Conservation (phyloP, 345 rosid species). For the Chamaenerion angustifolium region DNA sequence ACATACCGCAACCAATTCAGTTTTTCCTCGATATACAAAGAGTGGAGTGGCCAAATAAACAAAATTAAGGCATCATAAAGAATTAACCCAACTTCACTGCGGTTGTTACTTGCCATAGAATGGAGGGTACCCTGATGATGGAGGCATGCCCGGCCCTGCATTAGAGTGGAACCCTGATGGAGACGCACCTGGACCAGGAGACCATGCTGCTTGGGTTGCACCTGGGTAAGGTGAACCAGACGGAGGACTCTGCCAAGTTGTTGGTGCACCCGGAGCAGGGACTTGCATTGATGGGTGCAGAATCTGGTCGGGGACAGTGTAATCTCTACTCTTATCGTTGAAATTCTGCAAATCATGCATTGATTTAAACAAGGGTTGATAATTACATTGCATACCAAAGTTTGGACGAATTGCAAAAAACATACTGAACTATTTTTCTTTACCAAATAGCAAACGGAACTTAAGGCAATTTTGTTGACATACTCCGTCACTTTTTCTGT, state of each 20-base stretch:
- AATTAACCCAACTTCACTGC: too few relatives aligned
- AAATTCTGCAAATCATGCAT: conserved; percentile 36
- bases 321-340: conserved; percentile 95
- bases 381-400: background rate
- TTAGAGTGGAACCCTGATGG: conserved; percentile 15
- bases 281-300: conserved; percentile 32
- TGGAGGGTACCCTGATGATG: too few relatives aligned
- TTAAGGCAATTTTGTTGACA: too few relatives aligned
- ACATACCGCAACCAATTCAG: too few relatives aligned
- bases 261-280: conserved; percentile 31
- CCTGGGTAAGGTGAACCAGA: conserved; percentile 28
- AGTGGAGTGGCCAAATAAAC: too few relatives aligned
- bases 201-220: background rate
- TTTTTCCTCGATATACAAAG: too few relatives aligned
- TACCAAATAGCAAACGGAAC: too few relatives aligned
- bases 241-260: conserved; percentile 57
- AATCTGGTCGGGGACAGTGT: conserved; percentile 55
- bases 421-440: too few relatives aligned
- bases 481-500: too few relatives aligned
- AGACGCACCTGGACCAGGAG: conserved; percentile 19
- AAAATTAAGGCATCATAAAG: too few relatives aligned
- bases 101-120: too few relatives aligned
- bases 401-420: too few relatives aligned
- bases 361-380: background rate
- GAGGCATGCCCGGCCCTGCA: background rate